These are phyloP conservation scores for Raphanus sativus DNA, from an alignment of 345 rosid genomes.

Conservation along the genomic window DNA sequence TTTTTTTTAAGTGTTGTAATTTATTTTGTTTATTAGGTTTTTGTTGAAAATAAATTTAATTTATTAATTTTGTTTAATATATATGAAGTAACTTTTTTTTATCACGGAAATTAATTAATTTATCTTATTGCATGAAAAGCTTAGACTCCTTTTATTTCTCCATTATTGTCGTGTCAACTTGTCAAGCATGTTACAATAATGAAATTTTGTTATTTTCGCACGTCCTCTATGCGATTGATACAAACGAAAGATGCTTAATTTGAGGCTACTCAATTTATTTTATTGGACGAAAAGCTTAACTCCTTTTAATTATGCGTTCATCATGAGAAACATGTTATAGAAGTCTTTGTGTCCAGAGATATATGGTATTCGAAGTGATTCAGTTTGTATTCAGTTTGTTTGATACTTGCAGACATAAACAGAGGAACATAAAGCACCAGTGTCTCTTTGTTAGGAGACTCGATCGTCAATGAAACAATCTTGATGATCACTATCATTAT, in stretches of 20 bases:
- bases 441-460: not conserved
- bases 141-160: not conserved
- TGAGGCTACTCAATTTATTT: not conserved
- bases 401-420: slow-evolving; percentile 18
- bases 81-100: no score
- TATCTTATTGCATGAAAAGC: not conserved
- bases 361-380: not conserved
- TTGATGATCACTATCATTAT: no score
- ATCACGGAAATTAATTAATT: not conserved
- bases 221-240: not conserved
- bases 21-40: slow-evolving; percentile 12
- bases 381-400: not conserved
- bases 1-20: slow-evolving; percentile 2
- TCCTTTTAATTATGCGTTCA: not conserved
- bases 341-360: not conserved
- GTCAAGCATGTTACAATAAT: not conserved
- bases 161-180: slow-evolving; percentile 3
- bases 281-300: not conserved
- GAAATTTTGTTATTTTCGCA: not conserved
- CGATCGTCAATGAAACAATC: not conserved
- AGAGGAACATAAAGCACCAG: slow-evolving; percentile 2
- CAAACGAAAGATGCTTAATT: not conserved
- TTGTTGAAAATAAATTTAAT: slow-evolving; percentile 20
- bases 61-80: slow-evolving; percentile 4
- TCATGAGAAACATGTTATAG: not conserved